Base-by-base conservation (phyloP, 352 stramenopile genomes). In the Globisporangium okanoganense region DNA sequence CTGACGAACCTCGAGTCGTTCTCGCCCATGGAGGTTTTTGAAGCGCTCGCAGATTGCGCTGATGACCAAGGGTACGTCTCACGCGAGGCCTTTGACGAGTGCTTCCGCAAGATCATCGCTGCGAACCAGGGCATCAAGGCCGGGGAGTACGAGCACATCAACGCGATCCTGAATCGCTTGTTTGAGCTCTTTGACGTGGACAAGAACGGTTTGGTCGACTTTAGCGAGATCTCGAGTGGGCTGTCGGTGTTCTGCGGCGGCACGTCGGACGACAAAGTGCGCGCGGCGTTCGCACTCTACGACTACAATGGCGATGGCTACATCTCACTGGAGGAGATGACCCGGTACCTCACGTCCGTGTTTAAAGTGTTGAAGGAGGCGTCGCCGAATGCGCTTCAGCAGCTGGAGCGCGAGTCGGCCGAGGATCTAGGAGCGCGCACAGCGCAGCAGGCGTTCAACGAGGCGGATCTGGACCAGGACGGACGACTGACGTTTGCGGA, bases 151-250 rank as follows among this genome's bases (percentile, higher is more conserved):
- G 70, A 90, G 50, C 77, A 77, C 25, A 86, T 97, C 56, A 73
- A 81, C 6, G 68, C 80, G n/a, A 86, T 90, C 49, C 56, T 94
- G 25, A 82, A 93, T 35, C 78, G 82, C 24, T 66, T 95, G 13
- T 95, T 95, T 61, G 73, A 82, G 18, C 61, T 94, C 8, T 94
- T 96, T 59, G 88, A 96, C 38, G 71, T 85, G 1, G 83, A 97
- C 58, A 88, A 90, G 58, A 93, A 95, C 54, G 89, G 84, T 0
- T 64, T 86, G 24, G 79, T 97, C 24, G 87, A 96, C 68, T 88
- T 88, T 47, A 91, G 82, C 44, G 89, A 97, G 67, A 91, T 96
- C 14, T 91, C 82, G 6, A 87, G 82, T 27, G 88, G 89, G 0
- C 56, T 97, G 18, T 94, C 83, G 9, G 77, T 97, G 8, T 86